Conservation (phyloP, 1,139 yeast species). For the Pneumocystis jirovecii region DNA sequence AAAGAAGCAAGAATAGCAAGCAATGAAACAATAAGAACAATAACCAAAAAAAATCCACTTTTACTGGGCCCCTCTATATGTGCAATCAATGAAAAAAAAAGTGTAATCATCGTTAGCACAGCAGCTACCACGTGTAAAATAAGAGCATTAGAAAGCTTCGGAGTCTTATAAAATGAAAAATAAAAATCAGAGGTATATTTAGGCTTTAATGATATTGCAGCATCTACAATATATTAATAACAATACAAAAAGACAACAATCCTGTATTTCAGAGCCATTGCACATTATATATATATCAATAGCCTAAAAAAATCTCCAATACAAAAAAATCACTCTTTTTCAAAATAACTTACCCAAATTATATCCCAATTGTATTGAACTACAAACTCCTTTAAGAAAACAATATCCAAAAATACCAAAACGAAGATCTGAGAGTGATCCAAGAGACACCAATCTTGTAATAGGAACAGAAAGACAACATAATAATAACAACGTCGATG, state of each 20-base stretch:
- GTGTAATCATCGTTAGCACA: constrained; percentile 50
- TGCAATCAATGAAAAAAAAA: constrained; percentile 22
- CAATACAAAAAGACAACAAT: constrained; percentile 1
- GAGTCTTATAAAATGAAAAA: constrained; percentile 33
- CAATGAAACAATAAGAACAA: constrained; percentile 30
- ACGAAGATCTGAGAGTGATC: constrained; percentile 36
- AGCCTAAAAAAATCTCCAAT: neutral
- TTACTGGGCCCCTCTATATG: neutral
- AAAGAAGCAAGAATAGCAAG: constrained; percentile 36
- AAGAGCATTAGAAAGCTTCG: constrained; percentile 55
- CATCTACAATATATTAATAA: constrained; percentile 6
- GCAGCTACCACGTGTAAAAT: constrained; percentile 73
- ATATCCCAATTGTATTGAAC: constrained; percentile 39
- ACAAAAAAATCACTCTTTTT: neutral
- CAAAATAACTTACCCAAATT: constrained; percentile 15
- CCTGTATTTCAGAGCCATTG: neutral
- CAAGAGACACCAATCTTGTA: constrained; percentile 35
- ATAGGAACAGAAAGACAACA: constrained; percentile 51
- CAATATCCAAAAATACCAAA: constrained; percentile 89
- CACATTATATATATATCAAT: neutral
- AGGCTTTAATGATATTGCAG: constrained; percentile 19
- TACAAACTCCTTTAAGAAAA: constrained; percentile 30
- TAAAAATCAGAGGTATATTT: constrained; percentile 30
- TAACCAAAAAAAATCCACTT: neutral
- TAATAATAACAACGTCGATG: constrained; percentile 40